Base-by-base conservation (phyloP, 2,329 filamentous ascomycete genomes). In the Xylariaceae sp. region DNA sequence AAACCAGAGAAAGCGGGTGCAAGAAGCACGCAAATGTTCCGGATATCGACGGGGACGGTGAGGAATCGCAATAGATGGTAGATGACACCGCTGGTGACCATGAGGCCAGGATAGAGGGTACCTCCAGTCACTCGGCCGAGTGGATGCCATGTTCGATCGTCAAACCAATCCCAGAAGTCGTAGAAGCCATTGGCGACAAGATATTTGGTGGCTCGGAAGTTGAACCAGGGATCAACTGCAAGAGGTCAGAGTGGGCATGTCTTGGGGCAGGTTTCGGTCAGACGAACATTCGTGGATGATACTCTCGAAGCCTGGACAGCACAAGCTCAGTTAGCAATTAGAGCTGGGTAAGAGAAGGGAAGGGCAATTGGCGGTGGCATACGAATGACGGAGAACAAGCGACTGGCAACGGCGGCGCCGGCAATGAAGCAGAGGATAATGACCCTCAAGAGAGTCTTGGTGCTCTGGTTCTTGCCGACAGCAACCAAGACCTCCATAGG, bases 161-260 rank as follows among this genome's bases (percentile, higher is more conserved):
- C 93, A 63, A 98, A 98, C 93, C 93, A 98, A 67, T 98, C 91
- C 93, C 93, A 98, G 66, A 98, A 98, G 67, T 87, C 89, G 68
- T 95, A 94, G 72, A 98, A 97, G 58, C 93, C 93, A 82, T 98
- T 81, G 62, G 91, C 81, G 42, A 98, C 88, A 42, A 98, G 80
- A 62, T 98, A 97, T 70, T 97, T 97, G 42, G 93, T 97, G 53
- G 93, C 93, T 67, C 93, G 80, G 71, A 98, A 98, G 71, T 98
- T 98, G 74, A 98, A 98, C 93, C 93, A 98, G 28, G 93, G 93
- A 70, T 98, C 93, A 71, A 98, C 91, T 98, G 63, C 34, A 60
- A 38, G 32, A 33, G 30, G 34, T 16, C 16, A 34, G 32, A 30
- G 17, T 13, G 15, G 34, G 17, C 30, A 18, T 6, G 39, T 33